Evolutionary conservation across 2,329 filamentous ascomycete species (phyloP).

Genomic region (Truncatella angustata): DNA sequence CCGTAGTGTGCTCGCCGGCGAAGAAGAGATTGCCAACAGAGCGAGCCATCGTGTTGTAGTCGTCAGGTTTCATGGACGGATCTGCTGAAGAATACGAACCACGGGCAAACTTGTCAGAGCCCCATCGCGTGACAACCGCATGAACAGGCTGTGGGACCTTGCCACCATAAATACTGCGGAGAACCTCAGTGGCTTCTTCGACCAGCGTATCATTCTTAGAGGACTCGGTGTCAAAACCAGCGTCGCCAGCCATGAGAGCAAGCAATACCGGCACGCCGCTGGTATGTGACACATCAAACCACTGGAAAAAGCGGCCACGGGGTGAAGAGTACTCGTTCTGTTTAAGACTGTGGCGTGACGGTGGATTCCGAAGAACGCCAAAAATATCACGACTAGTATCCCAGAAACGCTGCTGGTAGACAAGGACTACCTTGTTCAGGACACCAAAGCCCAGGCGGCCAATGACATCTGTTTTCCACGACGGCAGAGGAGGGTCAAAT

Average conservation of each 20-base stretch:
- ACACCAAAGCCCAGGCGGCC: conserved; percentile 86
- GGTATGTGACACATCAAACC: conserved; percentile 93
- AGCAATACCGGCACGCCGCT: conserved; percentile 85
- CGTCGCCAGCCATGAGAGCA: conserved; percentile 93
- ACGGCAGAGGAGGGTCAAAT: conserved; percentile 89
- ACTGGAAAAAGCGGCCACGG: conserved; percentile 93
- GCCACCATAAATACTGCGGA: conserved; percentile 72
- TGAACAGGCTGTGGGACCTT: conserved; percentile 77
- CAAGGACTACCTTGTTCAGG: conserved; percentile 90
- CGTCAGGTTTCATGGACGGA: conserved; percentile 74
- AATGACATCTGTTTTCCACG: conserved; percentile 81
- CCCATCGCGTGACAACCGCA: conserved; percentile 89
- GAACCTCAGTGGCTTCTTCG: conserved; percentile 73
- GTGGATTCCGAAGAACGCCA: conserved; percentile 77
- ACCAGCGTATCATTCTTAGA: conserved; percentile 74
- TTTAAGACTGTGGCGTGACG: conserved; percentile 65
- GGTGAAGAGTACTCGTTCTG: conserved; percentile 76
- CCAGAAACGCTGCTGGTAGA: conserved; percentile 91
- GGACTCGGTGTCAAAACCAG: conserved; percentile 82
- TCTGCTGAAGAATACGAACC: conserved; percentile 96
- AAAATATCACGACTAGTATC: conserved; percentile 89
- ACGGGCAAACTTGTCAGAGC: conserved; percentile 82
- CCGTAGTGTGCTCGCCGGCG: conserved; percentile 93
- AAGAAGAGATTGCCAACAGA: conserved; percentile 87
- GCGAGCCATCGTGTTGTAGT: conserved; percentile 89